Conservation (phyloP, 768 basidiomycete species). For the Hygrocybe punicea region DNA sequence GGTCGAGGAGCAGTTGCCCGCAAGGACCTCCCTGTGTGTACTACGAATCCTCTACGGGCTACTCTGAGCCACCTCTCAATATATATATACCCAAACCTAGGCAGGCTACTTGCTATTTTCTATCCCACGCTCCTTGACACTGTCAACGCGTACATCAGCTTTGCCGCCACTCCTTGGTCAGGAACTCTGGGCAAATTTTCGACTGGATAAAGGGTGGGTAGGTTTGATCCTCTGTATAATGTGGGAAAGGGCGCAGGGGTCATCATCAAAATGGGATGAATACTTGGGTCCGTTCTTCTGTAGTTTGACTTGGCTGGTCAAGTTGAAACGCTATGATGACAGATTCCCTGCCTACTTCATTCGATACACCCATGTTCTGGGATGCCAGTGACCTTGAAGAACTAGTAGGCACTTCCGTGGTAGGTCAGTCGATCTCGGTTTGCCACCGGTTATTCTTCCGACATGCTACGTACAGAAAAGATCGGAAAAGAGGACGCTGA, state of each 20-base stretch:
- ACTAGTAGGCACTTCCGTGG: conserved; percentile 79
- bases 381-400: conserved; percentile 63
- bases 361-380: conserved; percentile 98
- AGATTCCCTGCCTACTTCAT: conserved; percentile 67
- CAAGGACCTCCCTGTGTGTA: conserved; percentile 62
- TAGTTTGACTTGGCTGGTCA: neutral
- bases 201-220: conserved; percentile 71
- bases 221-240: conserved; percentile 92
- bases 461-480: conserved; percentile 53
- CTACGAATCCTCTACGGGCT: neutral
- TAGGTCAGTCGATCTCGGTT: conserved; percentile 52
- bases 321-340: conserved; percentile 5
- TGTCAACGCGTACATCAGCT: conserved; percentile 73
- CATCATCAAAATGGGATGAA: conserved; percentile 60
- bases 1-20: conserved; percentile 75
- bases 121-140: conserved; percentile 70
- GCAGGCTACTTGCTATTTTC: conserved; percentile 74
- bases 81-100: too few relatives aligned
- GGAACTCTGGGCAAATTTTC: conserved; percentile 54
- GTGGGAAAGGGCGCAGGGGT: conserved; percentile 78
- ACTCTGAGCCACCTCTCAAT: neutral
- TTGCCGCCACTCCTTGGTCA: conserved; percentile 59
- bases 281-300: conserved; percentile 70
- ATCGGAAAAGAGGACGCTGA: conserved; percentile 84
- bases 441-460: neutral